Base-by-base conservation (phyloP, 108 stramenopile species). In the Nitzschia sp. region DNA sequence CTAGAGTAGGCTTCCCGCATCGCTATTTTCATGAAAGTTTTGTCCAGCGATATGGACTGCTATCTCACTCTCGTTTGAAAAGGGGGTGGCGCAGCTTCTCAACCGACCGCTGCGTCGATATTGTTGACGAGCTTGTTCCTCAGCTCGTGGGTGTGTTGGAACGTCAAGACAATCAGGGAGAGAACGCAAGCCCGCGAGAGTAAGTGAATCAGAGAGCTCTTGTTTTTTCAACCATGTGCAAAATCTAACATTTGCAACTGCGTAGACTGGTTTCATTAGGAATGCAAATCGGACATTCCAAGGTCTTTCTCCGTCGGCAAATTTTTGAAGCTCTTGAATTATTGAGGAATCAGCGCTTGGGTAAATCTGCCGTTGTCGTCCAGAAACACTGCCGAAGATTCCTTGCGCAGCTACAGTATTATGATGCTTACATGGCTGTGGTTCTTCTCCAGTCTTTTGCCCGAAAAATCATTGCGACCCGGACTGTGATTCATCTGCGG, bases 1-100 rank as follows among this genome's bases (percentile, higher is more conserved):
- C 97, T n/a, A 83, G 99, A 33, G 87, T 95, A 11, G 99, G 99
- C 3, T 99, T 96, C 67, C 97, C 99, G 11, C 97, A 98, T 26
- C 87, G 99, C 28, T 91, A 95, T 41, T 63, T 76, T 21, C 96
- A 96, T 58, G 87, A 81, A 41, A 88, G 86, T 33, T 99, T 99
- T 66, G 59, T 84, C 26, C 31, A 73, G 22, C 68, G 96, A 16
- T 99, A 96, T 67, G 77, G 80, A 3, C 56, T 84, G 0, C 64
- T 96, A 22, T 78, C 45, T 0, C 68, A 47, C 2, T 36, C 27
- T 2, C 55, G 34, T 1, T 8, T 32, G 16, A 54, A 45, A 34
- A 19, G 54, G 1, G 45, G 45, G 1, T 32, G 21, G 25, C 52
- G 53, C 16, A 23, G 27, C 16, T 30, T 17, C 22, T 34, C 52